Base-by-base conservation (phyloP, 306 rosid species). In the Quillaja saponaria region DNA sequence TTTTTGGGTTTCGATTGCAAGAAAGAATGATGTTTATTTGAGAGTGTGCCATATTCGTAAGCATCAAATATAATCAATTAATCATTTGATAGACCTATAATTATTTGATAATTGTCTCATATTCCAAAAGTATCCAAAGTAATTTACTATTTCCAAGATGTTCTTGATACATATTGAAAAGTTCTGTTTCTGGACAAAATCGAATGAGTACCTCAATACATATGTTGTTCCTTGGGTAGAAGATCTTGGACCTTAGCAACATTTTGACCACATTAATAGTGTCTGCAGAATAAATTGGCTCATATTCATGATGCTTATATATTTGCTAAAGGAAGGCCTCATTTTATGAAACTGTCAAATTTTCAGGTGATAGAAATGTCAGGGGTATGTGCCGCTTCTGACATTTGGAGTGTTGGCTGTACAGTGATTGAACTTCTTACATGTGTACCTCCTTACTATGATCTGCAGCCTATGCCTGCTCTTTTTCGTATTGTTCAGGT, bases 351-450 rank as follows among this genome's bases (percentile, higher is more conserved):
- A 61, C 60, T 58, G 40, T 41, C 69, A 42, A 58, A 38, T 68
- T 82, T 80, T 60, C 88, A 92, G 99, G 99, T 92, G 65, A 92
- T 92, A 70, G 99, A 92, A 78, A 92, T 92, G 99, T 85, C 99
- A 0, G 99, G 99, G 67, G 99, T 92, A 64, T 92, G 99, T 69
- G 99, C 99, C 63, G 99, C 99, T 85, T 92, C 99, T 34, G 99
- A 92, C 79, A 89, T 92, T 76, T 92, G 99, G 99, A 92, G 99
- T 74, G 99, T 92, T 65, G 99, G 99, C 56, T 92, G 99, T 76
- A 92, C 99, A 2, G 99, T 92, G 63, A 92, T 92, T 66, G 99
- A 92, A 75, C 96, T 92, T 64, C 99, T 92, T 76, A 89, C 99
- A 20, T 89, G 99, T 47, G 80, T 92, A 20, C 99, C 99, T 74